Percentiles rank a stretch among this genome's conserved stretches.
Evolutionary conservation across 148 eudicot species (phyloP).

Genomic region (Polygonum maritimum): DNA sequence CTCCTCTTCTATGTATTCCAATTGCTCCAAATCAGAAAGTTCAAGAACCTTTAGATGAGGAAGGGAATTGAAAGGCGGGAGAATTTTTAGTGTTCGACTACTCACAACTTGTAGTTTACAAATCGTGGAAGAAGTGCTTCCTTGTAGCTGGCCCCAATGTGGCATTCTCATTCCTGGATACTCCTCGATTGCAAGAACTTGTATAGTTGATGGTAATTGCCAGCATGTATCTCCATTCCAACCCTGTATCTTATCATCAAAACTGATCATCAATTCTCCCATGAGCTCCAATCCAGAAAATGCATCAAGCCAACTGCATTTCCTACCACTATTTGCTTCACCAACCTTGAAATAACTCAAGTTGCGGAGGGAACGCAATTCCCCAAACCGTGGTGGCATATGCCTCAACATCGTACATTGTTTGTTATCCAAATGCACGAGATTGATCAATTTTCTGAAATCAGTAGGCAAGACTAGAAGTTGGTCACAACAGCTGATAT

Average conservation of each 20-base stretch:
- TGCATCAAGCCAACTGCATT: background rate
- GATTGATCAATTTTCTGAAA: slow-evolving; percentile 9
- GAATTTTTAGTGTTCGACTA: background rate
- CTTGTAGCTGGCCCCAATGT: background rate
- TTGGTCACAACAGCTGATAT: background rate
- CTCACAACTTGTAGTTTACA: background rate
- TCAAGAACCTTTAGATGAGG: background rate
- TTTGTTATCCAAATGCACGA: slow-evolving; percentile 15
- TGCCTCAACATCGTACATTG: slow-evolving; percentile 6
- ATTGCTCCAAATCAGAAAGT: background rate
- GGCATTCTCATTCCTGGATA: background rate
- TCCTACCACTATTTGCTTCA: background rate
- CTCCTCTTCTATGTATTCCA: background rate
- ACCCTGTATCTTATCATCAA: background rate
- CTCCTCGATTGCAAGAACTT: background rate
- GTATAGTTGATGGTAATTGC: background rate
- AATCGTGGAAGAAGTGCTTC: background rate
- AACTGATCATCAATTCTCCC: background rate
- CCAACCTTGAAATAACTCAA: background rate
- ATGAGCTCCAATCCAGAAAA: background rate
- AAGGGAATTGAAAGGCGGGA: background rate
- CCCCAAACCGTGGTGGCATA: slow-evolving; percentile 14
- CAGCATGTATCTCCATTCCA: background rate
- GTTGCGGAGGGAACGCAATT: slow-evolving; percentile 6
- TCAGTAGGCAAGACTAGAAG: slow-evolving; percentile 15